Percentiles rank a stretch among this genome's conserved stretches.
Conservation (phyloP, 306 rosid genomes). For the Cucumis melo region DNA sequence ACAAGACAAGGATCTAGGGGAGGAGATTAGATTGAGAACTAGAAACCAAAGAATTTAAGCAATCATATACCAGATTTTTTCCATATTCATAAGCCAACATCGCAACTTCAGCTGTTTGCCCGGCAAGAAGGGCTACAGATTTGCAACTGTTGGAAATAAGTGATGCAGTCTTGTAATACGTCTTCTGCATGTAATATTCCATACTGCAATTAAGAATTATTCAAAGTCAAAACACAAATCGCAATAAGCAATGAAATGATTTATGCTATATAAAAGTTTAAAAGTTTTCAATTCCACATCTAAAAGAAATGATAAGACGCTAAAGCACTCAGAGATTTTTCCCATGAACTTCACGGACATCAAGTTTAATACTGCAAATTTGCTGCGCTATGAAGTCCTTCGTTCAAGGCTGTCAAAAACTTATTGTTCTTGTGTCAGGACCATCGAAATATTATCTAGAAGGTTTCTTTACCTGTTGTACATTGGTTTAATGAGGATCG, state of each 20-base stretch:
- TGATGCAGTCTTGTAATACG: slow-evolving; percentile 91
- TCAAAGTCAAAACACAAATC: background rate
- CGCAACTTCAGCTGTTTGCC: slow-evolving; percentile 85
- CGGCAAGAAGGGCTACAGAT: slow-evolving; percentile 89
- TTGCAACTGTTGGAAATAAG: slow-evolving; percentile 93
- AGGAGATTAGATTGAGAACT: background rate
- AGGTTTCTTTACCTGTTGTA: background rate
- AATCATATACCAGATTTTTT: slow-evolving; percentile 78
- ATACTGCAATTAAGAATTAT: slow-evolving; percentile 44
- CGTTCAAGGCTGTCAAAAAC: background rate
- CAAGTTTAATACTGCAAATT: background rate
- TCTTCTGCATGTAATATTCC: slow-evolving; percentile 85
- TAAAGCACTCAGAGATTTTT: background rate
- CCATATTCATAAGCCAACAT: slow-evolving; percentile 78
- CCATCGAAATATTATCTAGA: background rate
- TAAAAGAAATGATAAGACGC: background rate
- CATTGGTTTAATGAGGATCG: background rate
- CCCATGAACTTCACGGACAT: background rate
- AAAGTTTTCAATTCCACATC: background rate
- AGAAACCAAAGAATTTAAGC: slow-evolving; percentile 5
- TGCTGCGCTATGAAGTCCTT: background rate
- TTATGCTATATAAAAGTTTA: background rate
- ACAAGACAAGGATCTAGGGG: background rate
- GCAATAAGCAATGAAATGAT: background rate
- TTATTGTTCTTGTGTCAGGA: background rate